A percentile compares a stretch with the other conserved stretches of the same genome.
phyloP scores from a whole-genome alignment of 2,329 filamentous ascomycete genomes.

The Exophiala aquamarina region DNA sequence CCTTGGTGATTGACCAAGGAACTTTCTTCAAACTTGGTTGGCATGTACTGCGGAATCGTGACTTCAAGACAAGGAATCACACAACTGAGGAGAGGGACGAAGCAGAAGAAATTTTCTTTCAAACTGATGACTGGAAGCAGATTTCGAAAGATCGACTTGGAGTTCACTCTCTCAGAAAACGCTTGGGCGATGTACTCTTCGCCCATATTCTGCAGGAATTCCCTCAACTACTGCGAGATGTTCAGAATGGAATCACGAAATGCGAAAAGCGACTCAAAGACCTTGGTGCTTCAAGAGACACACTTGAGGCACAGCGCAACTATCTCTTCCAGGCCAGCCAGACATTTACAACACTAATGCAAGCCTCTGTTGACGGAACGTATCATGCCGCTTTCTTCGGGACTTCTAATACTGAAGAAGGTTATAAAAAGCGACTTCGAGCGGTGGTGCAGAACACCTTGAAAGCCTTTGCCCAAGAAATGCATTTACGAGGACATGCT shows the following conservation, averaged over 20 bases:
- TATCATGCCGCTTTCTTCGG: slow-evolving; percentile 38
- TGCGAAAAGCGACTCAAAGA: slow-evolving; percentile 4
- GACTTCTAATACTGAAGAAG: slow-evolving; percentile 22
- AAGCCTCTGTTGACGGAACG: slow-evolving; percentile 33
- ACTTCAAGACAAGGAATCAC: slow-evolving; percentile 18
- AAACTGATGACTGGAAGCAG: slow-evolving; percentile 21
- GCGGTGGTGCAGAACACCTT: slow-evolving; percentile 32
- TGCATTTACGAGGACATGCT: slow-evolving; percentile 18
- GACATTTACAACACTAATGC: slow-evolving; percentile 21
- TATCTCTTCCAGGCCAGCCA: slow-evolving; percentile 26
- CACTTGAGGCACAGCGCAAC: slow-evolving; percentile 19
- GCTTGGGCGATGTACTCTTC: slow-evolving; percentile 27
- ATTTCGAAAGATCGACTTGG: slow-evolving; percentile 23
- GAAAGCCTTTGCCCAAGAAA: slow-evolving; percentile 23
- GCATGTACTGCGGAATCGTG: slow-evolving; percentile 32
- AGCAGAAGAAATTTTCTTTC: slow-evolving; percentile 26
- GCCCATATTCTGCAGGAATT: slow-evolving; percentile 27
- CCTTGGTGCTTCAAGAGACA: slow-evolving; percentile 16
- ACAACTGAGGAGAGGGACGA: slow-evolving; percentile 21
- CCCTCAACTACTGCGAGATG: slow-evolving; percentile 28
- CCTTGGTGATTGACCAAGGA: slow-evolving; percentile 40
- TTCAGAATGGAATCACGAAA: slow-evolving; percentile 30
- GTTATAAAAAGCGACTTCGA: slow-evolving; percentile 33
- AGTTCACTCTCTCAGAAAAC: slow-evolving; percentile 19
- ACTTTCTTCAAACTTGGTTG: slow-evolving; percentile 30